Base-by-base conservation (phyloP, 805 yeast species). In the Saturnispora quitensis region DNA sequence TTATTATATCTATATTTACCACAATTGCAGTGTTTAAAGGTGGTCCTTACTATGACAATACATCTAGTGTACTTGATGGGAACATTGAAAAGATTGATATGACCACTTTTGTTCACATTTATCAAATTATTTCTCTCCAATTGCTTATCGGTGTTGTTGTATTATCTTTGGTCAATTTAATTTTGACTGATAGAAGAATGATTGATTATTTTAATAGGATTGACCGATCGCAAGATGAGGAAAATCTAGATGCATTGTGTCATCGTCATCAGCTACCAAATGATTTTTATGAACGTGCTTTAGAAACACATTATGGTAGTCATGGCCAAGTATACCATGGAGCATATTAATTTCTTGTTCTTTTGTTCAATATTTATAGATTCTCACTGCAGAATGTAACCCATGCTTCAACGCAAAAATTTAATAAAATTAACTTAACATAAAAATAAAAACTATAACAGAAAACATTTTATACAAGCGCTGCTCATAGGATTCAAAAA, bases 401-500 rank as follows among this genome's bases (percentile, higher is more conserved):
- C n/a, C 13, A 31, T 12, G 13, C 15, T 12, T 13, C 13, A 31
- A 36, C 15, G 17, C 6, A 36, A 7, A n/a, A 9, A 7, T 36
- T 36, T 7, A 36, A 36, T 36, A 36, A 36, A 36, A 36, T 20
- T 34, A 35, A 45, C 3, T 18, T 20, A 43, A 35, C 35, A 38
- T 33, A 42, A 28, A 43, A 43, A 40, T 24, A 43, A 46, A 3
- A n/a, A 4, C 13, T 17, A 7, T 25, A 25, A 25, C 9, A 50
- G 33, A n/a, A 43, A 43, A 42, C 10, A 12, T 47, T 22, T 33
- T 45, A 24, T 48, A 46, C 24, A 43, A 47, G 9, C 34, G 10
- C 28, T 9, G 45, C 10, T 17, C 13, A 40, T 13, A 22, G 20
- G 24, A 17, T 20, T 25, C 10, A 89, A 59, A 89, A 80, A 71